Percentiles rank a stretch among this genome's conserved stretches.
Evolutionary conservation across 1,284 basidiomycete genomes (phyloP).

Genomic region (Cystobasidium sp.): DNA sequence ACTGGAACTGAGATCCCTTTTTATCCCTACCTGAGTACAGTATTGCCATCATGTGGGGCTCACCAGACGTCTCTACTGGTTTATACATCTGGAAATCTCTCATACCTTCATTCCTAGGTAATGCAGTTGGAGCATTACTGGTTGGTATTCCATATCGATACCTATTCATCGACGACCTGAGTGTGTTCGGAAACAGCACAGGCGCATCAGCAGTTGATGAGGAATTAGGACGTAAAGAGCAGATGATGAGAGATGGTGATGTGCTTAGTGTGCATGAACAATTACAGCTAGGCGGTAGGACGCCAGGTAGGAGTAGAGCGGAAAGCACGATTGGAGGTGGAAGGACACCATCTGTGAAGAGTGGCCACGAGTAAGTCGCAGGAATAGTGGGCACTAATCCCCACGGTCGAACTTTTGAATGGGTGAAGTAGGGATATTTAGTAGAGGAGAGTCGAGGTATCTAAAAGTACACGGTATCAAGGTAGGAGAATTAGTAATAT

Average conservation of each 20-base stretch:
- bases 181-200: not conserved
- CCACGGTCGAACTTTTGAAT: no score
- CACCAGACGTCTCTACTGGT: slow-evolving; percentile 62
- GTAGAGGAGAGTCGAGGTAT: no score
- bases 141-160: slow-evolving; percentile 63
- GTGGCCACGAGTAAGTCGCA: not conserved
- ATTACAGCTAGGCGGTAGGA: slow-evolving; percentile 8
- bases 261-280: not conserved
- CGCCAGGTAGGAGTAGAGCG: slow-evolving; percentile 9
- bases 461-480: no score
- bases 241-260: not conserved
- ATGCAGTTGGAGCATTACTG: slow-evolving; percentile 69
- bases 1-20: slow-evolving; percentile 61
- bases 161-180: slow-evolving; percentile 4
- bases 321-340: not conserved
- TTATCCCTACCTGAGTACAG: slow-evolving; percentile 34
- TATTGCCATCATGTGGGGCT: slow-evolving; percentile 47
- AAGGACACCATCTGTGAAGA: slow-evolving; percentile 3
- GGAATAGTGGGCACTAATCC: not conserved
- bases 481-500: no score
- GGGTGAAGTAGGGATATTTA: no score
- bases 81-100: slow-evolving; percentile 72
- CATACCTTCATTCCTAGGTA: slow-evolving; percentile 70
- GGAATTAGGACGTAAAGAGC: not conserved
- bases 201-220: not conserved